phyloP scores from a whole-genome alignment of 2,329 filamentous ascomycete species.

The Zasmidium angulare region DNA sequence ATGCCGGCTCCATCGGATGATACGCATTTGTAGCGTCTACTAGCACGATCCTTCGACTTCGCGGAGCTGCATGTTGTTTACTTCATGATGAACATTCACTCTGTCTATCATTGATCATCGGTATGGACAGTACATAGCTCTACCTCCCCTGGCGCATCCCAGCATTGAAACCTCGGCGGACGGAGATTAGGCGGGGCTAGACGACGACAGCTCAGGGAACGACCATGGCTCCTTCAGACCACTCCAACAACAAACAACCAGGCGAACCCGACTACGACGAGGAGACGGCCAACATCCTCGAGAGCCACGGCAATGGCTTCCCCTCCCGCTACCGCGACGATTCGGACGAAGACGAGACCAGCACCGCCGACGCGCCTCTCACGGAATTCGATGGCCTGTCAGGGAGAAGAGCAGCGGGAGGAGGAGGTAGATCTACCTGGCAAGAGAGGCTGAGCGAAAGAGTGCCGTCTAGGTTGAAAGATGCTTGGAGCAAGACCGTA shows the following conservation, averaged over 20 bases:
- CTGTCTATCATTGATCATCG: background rate
- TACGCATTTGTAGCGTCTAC: background rate
- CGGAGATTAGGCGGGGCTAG: slow-evolving; percentile 1
- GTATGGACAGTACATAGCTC: background rate
- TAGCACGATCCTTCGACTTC: background rate
- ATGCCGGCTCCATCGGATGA: background rate
- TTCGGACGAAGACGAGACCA: slow-evolving; percentile 31
- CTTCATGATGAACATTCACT: background rate
- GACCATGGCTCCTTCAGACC: background rate
- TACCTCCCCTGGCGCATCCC: background rate
- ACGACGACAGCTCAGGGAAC: background rate
- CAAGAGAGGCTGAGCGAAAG: slow-evolving; percentile 23
- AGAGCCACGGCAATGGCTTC: background rate
- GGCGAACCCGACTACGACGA: background rate
- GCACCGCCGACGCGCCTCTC: slow-evolving; percentile 28
- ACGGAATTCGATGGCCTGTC: slow-evolving; percentile 29
- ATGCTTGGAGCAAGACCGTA: slow-evolving; percentile 37
- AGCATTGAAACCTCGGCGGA: background rate
- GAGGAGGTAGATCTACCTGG: slow-evolving; percentile 19
- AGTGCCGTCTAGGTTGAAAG: slow-evolving; percentile 28
- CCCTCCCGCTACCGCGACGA: slow-evolving; percentile 13
- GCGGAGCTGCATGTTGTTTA: background rate
- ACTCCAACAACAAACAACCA: background rate
- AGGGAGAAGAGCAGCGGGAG: slow-evolving; percentile 9
- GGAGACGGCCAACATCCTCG: background rate